These are phyloP conservation scores for Mesembryanthemum crystallinum DNA, from an alignment of 148 eudicot genomes.

Conservation along the genomic window DNA sequence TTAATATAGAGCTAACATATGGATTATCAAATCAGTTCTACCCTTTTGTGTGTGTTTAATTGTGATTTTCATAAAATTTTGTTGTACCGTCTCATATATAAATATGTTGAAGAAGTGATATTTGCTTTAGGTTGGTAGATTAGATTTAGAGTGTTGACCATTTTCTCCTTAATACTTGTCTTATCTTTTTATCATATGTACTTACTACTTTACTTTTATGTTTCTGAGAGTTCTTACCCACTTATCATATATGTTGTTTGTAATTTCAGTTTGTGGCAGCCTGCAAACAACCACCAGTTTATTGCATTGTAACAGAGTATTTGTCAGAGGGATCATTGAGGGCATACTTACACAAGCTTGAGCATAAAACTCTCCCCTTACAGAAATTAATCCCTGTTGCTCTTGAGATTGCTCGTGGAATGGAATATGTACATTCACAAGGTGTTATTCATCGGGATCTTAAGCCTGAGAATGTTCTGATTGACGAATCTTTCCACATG, in stretches of 20 bases:
- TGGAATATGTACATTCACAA: constrained; percentile 90
- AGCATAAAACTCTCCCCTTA: constrained; percentile 55
- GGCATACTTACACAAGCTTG: constrained; percentile 78
- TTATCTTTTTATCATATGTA: background rate
- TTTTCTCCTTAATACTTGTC: background rate
- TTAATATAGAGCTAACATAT: constrained; percentile 3
- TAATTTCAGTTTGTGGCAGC: constrained; percentile 74
- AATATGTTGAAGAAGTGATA: background rate
- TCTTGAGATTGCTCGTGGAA: constrained; percentile 81
- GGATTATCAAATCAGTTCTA: background rate
- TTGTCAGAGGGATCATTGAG: constrained; percentile 82
- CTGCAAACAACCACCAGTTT: constrained; percentile 75
- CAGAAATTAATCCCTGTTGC: constrained; percentile 53
- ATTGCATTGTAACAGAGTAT: constrained; percentile 71
- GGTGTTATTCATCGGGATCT: constrained; percentile 91
- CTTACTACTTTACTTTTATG: background rate
- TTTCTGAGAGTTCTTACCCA: background rate
- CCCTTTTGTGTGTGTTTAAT: background rate
- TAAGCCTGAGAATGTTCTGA: constrained; percentile 83
- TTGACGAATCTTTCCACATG: constrained; percentile 58
- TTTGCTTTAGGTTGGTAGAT: background rate
- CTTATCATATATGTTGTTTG: constrained; percentile 13
- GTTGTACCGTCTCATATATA: too few relatives aligned
- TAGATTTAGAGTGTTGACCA: background rate
- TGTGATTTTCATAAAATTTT: too few relatives aligned